Conservation (phyloP, 306 rosid species). For the Coriaria nepalensis region DNA sequence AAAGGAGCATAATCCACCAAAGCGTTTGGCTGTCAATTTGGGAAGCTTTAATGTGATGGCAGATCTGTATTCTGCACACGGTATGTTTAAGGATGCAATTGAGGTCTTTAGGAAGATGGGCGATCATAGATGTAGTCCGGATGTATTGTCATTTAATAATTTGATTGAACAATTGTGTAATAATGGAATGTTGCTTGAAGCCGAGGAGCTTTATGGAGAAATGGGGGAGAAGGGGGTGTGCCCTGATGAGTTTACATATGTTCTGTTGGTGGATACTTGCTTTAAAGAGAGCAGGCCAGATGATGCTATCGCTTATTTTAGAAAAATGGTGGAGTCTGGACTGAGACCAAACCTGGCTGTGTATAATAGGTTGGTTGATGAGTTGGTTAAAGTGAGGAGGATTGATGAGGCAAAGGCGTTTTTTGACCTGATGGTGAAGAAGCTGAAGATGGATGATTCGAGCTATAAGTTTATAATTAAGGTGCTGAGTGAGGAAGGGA, state of each 20-base stretch:
- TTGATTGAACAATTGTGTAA: conserved; percentile 77
- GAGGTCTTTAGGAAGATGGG: conserved; percentile 75
- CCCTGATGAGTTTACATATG: conserved; percentile 80
- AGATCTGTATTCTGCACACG: conserved; percentile 62
- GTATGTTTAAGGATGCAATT: conserved; percentile 60
- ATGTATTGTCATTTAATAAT: conserved; percentile 67
- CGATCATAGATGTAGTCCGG: conserved; percentile 63
- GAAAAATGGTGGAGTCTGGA: conserved; percentile 65
- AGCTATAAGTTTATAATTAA: conserved; percentile 80
- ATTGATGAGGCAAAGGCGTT: conserved; percentile 61
- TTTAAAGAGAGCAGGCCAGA: conserved; percentile 65
- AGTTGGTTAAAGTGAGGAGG: conserved; percentile 64
- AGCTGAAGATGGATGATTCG: conserved; percentile 83
- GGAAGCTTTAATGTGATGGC: conserved; percentile 90
- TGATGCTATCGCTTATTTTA: conserved; percentile 76
- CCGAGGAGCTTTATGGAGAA: conserved; percentile 65
- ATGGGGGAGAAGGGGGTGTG: conserved; percentile 67
- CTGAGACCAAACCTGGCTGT: conserved; percentile 80
- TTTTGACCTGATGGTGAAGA: conserved; percentile 82
- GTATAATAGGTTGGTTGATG: conserved; percentile 69
- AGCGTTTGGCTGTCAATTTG: conserved; percentile 45
- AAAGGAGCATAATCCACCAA: conserved; percentile 51
- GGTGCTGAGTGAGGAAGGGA: conserved; percentile 55
- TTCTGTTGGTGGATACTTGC: conserved; percentile 79
- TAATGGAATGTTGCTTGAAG: conserved; percentile 50